Evolutionary conservation across 345 rosid genomes (phyloP), one percentile per base, ranked within the genome.

Genomic region (Xanthoceras sorbifolium): DNA sequence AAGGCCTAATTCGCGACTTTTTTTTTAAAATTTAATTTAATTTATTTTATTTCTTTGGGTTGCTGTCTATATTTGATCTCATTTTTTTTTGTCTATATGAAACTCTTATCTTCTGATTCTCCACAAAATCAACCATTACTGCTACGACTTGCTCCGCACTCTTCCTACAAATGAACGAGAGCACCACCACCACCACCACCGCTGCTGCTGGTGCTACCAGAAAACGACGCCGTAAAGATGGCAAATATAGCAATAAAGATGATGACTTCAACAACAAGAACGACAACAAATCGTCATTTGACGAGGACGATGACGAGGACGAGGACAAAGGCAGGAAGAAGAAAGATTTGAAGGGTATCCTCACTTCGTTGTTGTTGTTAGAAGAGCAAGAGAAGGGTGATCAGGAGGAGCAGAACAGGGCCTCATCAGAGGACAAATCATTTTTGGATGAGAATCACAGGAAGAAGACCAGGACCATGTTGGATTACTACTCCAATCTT

Each of bases 371-470:
- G 60, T 74, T 89, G 22, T 77, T 87, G 62, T 69, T 90, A 59
- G 91, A 91, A 44, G 92, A 90, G 61, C 89, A 90, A 71, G 97
- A 88, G 40, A 87, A 83, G 79, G 79, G 77, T 1, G 89, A 85
- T 34, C 74, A 48, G 1, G 84, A 87, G n/a, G 87, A 85, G 67
- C 82, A 82, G 0, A 72, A 73, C 79, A 74, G 46, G 44, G 86
- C 82, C 10, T 83, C 86, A 1, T 69, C 60, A 18, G 89, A 87
- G 5, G 86, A 85, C 46, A 87, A 79, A 76, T 83, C 82, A 1
- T 68, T 82, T 9, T 76, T 89, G 9, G 94, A 94, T 14, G 78
- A 76, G 8, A 85, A 78, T 65, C 85, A 77, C 75, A 74, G 67
- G 81, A 85, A 75, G 75, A 82, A 67, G 59, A 65, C 77, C 0